Base-by-base conservation (phyloP, 2,329 filamentous ascomycete genomes). In the Aspergillus hortae region DNA sequence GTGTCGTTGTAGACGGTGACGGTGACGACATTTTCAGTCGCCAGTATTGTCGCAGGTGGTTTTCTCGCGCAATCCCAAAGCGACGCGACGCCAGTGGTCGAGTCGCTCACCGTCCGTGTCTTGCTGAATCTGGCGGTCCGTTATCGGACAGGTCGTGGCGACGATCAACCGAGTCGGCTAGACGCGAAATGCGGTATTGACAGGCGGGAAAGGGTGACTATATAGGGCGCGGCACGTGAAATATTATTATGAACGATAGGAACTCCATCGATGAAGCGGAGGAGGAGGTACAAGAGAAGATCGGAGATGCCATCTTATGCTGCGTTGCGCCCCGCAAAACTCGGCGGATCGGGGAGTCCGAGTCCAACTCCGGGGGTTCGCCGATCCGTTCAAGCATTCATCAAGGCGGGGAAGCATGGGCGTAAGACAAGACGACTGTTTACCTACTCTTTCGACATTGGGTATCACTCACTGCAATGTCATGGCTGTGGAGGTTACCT, bases 11-110 rank as follows among this genome's bases (percentile, higher is more conserved):
- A 2, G 52, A 19, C 4, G 55, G 49, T 48, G 56, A 53, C 45
- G 58, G 55, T 48, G 61, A 60, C 49, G 63, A 58, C 62, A 66
- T 68, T 19, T 12, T 58, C 12, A 21, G 10, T 6, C 23, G 27
- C 27, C 5, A 11, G 5, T 14, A 2, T 6, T 45, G 6, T 12
- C 23, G 17, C 6, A 17, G 25, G 14, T 12, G 25, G 7, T 6
- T 7, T 27, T 27, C 25, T 27, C 25, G 25, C 25, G 25, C 25
- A 27, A 6, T 27, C 25, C 25, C 25, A 9, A 27, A 5, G 25
- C 25, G 25, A 27, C 25, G 25, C 9, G 9, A 27, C 25, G 9
- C 25, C 25, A 27, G 25, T 27, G 6, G 7, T 10, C 25, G 25
- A 27, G 25, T 27, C 25, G 25, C 25, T 27, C 25, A 2, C 4